A percentile compares a stretch with the other conserved stretches of the same genome.
These are phyloP conservation scores for Ogataea methanolica DNA, from an alignment of 805 yeast species.

Conservation along the genomic window DNA sequence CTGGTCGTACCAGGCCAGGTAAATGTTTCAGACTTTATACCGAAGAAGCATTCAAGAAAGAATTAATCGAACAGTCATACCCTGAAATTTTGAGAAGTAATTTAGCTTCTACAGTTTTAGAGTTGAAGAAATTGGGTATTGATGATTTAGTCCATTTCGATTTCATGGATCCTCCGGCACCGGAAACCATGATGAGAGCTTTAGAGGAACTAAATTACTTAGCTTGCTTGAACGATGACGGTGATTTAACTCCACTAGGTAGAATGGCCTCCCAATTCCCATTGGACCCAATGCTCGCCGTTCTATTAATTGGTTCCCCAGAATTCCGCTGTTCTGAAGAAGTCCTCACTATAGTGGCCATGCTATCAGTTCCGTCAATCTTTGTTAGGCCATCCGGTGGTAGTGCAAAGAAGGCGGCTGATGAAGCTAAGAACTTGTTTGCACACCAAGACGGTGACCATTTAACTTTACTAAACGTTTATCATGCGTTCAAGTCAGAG, in stretches of 20 bases:
- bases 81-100: constrained; percentile 94
- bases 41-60: constrained; percentile 93
- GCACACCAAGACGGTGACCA: constrained; percentile 97
- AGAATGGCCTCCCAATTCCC: constrained; percentile 91
- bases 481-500: constrained; percentile 72
- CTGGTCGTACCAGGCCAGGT: constrained; percentile 99
- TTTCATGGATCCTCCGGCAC: constrained; percentile 99
- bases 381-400: constrained; percentile 89
- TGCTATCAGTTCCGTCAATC: constrained; percentile 90
- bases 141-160: constrained; percentile 97
- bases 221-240: constrained; percentile 87
- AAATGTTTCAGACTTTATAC: constrained; percentile 95
- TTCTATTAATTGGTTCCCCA: constrained; percentile 83
- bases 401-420: constrained; percentile 81
- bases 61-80: constrained; percentile 89
- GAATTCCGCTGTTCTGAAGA: constrained; percentile 86
- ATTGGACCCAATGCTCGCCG: constrained; percentile 92
- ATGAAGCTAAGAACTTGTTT: constrained; percentile 80
- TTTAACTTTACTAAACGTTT: constrained; percentile 83
- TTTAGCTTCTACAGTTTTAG: constrained; percentile 85
- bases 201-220: constrained; percentile 90
- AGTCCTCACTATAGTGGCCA: constrained; percentile 80
- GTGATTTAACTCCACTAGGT: constrained; percentile 84
- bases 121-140: constrained; percentile 88
- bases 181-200: constrained; percentile 99